phyloP scores from a whole-genome alignment of 768 basidiomycete species.

The Cubamyces lactineus region DNA sequence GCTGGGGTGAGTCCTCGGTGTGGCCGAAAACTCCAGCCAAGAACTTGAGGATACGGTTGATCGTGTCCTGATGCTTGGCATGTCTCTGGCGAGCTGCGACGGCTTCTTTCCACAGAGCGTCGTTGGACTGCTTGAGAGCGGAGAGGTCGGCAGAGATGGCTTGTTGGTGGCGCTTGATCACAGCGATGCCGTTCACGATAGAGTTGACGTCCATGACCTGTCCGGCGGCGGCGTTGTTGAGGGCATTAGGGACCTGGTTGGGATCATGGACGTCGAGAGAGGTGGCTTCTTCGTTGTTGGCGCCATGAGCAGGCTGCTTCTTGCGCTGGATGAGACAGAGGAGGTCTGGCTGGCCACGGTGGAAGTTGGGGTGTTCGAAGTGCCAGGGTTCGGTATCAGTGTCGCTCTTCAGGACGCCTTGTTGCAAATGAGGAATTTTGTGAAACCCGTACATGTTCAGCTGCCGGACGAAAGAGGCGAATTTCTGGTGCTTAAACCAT shows the following conservation, averaged over 20 bases:
- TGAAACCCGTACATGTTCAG: conserved; percentile 97
- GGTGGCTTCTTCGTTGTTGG: conserved; percentile 34
- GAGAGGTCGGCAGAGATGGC: conserved; percentile 89
- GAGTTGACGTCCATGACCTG: conserved; percentile 77
- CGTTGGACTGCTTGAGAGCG: conserved; percentile 85
- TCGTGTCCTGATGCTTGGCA: conserved; percentile 94
- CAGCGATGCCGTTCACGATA: conserved; percentile 79
- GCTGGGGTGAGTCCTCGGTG: conserved; percentile 37
- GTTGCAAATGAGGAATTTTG: conserved; percentile 94
- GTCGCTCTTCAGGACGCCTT: conserved; percentile 87
- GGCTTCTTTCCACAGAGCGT: conserved; percentile 92
- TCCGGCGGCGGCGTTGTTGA: conserved; percentile 37
- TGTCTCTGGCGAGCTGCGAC: conserved; percentile 75
- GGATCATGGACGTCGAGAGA: conserved; percentile 29
- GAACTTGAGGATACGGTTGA: conserved; percentile 94
- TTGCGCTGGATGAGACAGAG: conserved; percentile 89
- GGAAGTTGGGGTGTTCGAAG: conserved; percentile 90
- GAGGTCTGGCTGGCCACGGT: conserved; percentile 85
- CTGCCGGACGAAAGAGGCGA: conserved; percentile 89
- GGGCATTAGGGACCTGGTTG: conserved; percentile 8
- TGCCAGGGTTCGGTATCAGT: conserved; percentile 86
- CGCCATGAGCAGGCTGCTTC: conserved; percentile 49
- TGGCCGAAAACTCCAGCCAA: conserved; percentile 89
- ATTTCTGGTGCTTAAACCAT: conserved; percentile 99
- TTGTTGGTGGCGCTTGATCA: conserved; percentile 90